phyloP scores from a whole-genome alignment of 179 eudicot species.

The Nepenthes alata region DNA sequence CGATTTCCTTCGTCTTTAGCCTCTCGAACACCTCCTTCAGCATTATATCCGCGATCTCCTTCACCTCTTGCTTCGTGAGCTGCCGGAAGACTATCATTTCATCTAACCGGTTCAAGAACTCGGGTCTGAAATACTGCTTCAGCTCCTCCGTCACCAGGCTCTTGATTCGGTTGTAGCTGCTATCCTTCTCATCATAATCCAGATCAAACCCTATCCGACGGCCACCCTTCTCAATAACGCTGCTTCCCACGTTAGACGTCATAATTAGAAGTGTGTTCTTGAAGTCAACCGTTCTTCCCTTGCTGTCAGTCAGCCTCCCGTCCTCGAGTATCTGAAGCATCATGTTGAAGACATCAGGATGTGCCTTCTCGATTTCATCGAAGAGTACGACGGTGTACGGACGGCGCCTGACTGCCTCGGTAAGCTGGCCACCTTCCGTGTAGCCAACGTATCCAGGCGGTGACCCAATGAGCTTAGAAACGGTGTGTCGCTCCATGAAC shows the following conservation, averaged over 20 bases:
- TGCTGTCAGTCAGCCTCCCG: slow-evolving; percentile 85
- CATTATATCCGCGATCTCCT: slow-evolving; percentile 89
- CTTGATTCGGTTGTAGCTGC: slow-evolving; percentile 63
- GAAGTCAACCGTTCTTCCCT: slow-evolving; percentile 81
- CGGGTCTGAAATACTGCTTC: slow-evolving; percentile 71
- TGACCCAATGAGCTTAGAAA: slow-evolving; percentile 80
- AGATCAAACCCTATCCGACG: slow-evolving; percentile 58
- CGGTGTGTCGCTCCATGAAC: slow-evolving; percentile 95
- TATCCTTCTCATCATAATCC: slow-evolving; percentile 44
- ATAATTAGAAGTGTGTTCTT: slow-evolving; percentile 85
- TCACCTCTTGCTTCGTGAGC: slow-evolving; percentile 71
- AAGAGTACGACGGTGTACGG: slow-evolving; percentile 74
- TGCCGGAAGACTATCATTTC: slow-evolving; percentile 86
- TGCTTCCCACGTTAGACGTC: slow-evolving; percentile 93
- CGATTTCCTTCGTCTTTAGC: slow-evolving; percentile 47
- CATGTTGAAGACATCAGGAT: slow-evolving; percentile 83
- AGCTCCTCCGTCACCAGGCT: slow-evolving; percentile 68
- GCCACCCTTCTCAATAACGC: slow-evolving; percentile 77
- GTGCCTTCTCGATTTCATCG: slow-evolving; percentile 96
- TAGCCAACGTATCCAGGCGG: slow-evolving; percentile 96
- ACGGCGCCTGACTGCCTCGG: slow-evolving; percentile 81
- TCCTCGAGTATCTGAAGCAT: slow-evolving; percentile 95
- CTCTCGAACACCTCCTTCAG: slow-evolving; percentile 65
- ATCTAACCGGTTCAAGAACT: slow-evolving; percentile 79
- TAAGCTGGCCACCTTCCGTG: slow-evolving; percentile 85